Conservation (phyloP, 31 red algal genomes). For the Odonthalia washingtoniensis region DNA sequence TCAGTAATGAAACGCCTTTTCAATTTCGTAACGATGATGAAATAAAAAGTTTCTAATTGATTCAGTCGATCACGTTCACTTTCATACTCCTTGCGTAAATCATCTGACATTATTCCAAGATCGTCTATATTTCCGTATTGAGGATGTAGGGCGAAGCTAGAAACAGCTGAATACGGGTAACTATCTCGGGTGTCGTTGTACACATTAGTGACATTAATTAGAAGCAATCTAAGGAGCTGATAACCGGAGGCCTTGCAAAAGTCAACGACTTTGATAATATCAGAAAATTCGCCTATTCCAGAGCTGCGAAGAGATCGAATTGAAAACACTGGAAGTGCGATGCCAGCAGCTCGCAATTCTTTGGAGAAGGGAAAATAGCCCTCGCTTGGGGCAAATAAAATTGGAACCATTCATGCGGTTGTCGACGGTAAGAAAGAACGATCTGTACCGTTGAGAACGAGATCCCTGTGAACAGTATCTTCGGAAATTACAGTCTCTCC, state of each 20-base stretch:
- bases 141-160: constrained; percentile 88
- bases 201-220: constrained; percentile 84
- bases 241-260: constrained; percentile 70
- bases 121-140: constrained; percentile 89
- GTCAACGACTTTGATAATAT: constrained; percentile 82
- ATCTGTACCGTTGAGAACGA: constrained; percentile 28
- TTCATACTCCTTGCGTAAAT: no score
- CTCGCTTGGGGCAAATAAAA: constrained; percentile 49
- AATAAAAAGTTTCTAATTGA: constrained; percentile 68
- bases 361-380: constrained; percentile 35
- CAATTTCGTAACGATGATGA: constrained; percentile 69
- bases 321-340: constrained; percentile 92
- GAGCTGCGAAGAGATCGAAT: constrained; percentile 59
- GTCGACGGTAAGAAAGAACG: not conserved
- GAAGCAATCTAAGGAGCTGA: constrained; percentile 89
- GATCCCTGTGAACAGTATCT: constrained; percentile 23
- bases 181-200: constrained; percentile 68
- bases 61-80: no score
- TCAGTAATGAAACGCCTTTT: constrained; percentile 73
- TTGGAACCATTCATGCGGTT: constrained; percentile 31
- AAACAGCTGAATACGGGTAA: constrained; percentile 93
- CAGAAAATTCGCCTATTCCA: constrained; percentile 94
- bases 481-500: constrained; percentile 15
- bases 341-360: constrained; percentile 74
- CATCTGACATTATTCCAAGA: no score